Base-by-base conservation (phyloP, 768 basidiomycete species). In the Naematelia encephala region DNA sequence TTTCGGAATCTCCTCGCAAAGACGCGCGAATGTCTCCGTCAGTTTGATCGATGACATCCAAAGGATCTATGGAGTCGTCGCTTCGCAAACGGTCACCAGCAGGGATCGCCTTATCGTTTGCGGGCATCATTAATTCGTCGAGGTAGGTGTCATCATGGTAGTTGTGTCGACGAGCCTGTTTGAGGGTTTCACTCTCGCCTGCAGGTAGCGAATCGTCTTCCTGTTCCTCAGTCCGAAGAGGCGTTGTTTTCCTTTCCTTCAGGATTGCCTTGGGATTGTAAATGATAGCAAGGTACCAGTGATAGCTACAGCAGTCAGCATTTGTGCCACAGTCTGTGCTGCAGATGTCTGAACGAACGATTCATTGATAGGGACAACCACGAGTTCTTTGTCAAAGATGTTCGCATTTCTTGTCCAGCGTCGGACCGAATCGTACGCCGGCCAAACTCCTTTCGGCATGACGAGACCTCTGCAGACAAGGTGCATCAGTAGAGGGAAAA, bases 241-340 rank as follows among this genome's bases (percentile, higher is more conserved):
- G 5, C 25, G 48, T 21, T 26, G 22, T 5, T 26, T 19, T 14
- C 26, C 22, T 50, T 23, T 4, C 11, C 12, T n/a, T 22, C n/a
- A 88, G 78, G 5, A 82, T 78, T 49, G 80, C 76, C 54, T 84
- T 85, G 0, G 96, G 94, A 59, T 87, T 85, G 74, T 85, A 87
- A 64, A 99, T 94, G 61, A 98, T 85, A 14, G 90, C 93, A 42
- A 98, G 84, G 77, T 96, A 98, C 96, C 96, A 98, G 78, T 99
- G 96, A 45, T 90, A 78, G 67, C 94, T 98, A 19, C 46, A 19
- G 10, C 5, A 21, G 46, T 47, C 46, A 47, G 21, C n/a, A 26
- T 47, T 12, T 43, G 39, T 25, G 51, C 19, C 34, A 16, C 13
- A 27, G 12, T 26, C 11, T 25, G 22, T 30, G 3, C 12, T 19